Conservation (phyloP, 2,329 filamentous ascomycete species). For the Talaromyces atroroseus region DNA sequence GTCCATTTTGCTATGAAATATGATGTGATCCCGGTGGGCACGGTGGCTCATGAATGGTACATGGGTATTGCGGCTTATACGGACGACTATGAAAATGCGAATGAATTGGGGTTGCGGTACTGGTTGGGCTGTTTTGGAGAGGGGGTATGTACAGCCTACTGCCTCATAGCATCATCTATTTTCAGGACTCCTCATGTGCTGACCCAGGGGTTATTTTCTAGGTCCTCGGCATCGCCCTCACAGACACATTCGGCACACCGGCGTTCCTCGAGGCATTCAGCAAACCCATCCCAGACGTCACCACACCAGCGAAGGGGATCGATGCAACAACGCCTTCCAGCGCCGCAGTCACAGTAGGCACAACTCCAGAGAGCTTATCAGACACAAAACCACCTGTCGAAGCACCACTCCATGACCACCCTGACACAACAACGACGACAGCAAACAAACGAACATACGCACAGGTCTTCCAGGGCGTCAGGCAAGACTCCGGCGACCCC, state of each 20-base stretch:
- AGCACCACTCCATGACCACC: conserved; percentile 32
- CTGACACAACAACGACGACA: conserved; percentile 35
- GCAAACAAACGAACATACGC: conserved; percentile 60
- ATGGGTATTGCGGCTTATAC: conserved; percentile 95
- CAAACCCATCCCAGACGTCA: conserved; percentile 52
- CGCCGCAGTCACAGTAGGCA: conserved; percentile 39
- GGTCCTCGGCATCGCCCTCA: conserved; percentile 81
- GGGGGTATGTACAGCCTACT: conserved; percentile 51
- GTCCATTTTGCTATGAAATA: conserved; percentile 96
- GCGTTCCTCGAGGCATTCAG: conserved; percentile 82
- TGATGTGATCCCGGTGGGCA: conserved; percentile 76
- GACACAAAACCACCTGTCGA: conserved; percentile 41
- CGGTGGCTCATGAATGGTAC: conserved; percentile 96
- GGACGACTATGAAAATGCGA: conserved; percentile 76
- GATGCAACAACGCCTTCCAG: conserved; percentile 36
- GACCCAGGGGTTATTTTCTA: conserved; percentile 14
- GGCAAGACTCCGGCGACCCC: conserved; percentile 88
- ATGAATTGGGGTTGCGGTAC: conserved; percentile 75
- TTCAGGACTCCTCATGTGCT: neutral
- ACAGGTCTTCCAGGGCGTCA: conserved; percentile 73
- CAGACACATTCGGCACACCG: conserved; percentile 92
- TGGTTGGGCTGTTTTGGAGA: conserved; percentile 91
- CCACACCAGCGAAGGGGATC: conserved; percentile 37
- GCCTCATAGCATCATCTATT: neutral
- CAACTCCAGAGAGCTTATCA: conserved; percentile 32